Evolutionary conservation across 306 rosid species (phyloP), one percentile per base, ranked within the genome.

Genomic region (Clitoria ternatea): DNA sequence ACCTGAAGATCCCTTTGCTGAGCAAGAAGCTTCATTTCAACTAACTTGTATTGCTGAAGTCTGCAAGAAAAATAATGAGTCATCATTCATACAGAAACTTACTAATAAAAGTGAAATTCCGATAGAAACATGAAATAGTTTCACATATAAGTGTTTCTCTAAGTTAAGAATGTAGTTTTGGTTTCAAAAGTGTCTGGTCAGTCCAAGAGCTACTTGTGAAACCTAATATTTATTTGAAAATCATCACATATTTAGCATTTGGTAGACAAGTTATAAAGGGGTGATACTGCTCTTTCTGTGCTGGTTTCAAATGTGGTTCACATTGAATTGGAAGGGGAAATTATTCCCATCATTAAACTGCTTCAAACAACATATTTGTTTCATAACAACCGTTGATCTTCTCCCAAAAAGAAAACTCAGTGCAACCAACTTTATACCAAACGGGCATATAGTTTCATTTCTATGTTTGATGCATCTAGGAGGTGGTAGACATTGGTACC

Each of bases 1-100:
- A 89, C 98, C 98, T 86, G 96, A 79, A 92, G 91, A 60, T 90
- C 98, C 81, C 98, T 88, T 76, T 93, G 98, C 70, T 90, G 98
- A 69, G 98, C 98, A 42, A 90, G 98, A 82, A 93, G 98, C 73
- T 93, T 93, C 98, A 93, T 90, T 74, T 93, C 98, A 55, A 93
- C 96, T 76, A 93, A 74, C 81, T 90, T 93, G 89, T 93, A 93
- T 49, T 93, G 97, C 90, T 93, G 98, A 80, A 93, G 89, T 79
- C 98, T 90, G 91, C 86, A 69, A 59, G 50, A 59, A 69, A 60
- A 56, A 63, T 18, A 72, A 30, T 14, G 4, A 20, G 53, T 45
- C 52, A 45, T 53, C 60, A 77, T 30, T 48, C 14, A 68, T 44
- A 54, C 14, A 26, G 17, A 39, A 14, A 59, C 5, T n/a, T 8